A percentile compares a stretch with the other conserved stretches of the same genome.
These are phyloP conservation scores for Pistacia vera DNA, from an alignment of 345 rosid species.

Conservation along the genomic window DNA sequence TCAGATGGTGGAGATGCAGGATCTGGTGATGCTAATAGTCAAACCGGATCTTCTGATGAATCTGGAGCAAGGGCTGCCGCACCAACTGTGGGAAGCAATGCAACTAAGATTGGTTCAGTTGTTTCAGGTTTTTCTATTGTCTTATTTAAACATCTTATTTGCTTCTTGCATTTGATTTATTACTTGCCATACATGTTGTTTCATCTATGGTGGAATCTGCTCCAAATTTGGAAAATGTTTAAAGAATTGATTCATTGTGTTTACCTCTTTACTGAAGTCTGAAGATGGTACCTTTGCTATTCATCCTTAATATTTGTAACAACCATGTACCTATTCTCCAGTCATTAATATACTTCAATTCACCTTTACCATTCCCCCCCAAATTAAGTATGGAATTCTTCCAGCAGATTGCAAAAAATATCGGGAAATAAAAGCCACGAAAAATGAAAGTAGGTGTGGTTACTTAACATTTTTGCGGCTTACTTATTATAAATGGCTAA, in stretches of 20 bases:
- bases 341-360: neutral
- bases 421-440: neutral
- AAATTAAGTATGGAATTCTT: neutral
- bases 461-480: neutral
- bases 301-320: neutral
- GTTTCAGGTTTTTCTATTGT: conserved; percentile 46
- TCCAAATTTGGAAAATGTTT: neutral
- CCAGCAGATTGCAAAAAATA: neutral
- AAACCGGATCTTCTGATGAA: conserved; percentile 25
- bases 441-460: neutral
- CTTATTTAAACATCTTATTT: neutral
- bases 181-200: neutral
- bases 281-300: conserved; percentile 7
- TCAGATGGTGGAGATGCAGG: conserved; percentile 24
- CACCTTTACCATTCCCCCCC: neutral
- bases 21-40: conserved; percentile 25
- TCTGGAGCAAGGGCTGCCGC: conserved; percentile 23
- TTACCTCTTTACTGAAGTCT: conserved; percentile 6
- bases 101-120: conserved; percentile 36
- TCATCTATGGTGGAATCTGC: neutral
- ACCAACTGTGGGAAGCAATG: conserved; percentile 17
- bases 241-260: conserved; percentile 7
- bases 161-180: neutral
- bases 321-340: neutral
- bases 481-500: neutral